Evolutionary conservation across 306 rosid species (phyloP).

Genomic region (Trifolium subterraneum): DNA sequence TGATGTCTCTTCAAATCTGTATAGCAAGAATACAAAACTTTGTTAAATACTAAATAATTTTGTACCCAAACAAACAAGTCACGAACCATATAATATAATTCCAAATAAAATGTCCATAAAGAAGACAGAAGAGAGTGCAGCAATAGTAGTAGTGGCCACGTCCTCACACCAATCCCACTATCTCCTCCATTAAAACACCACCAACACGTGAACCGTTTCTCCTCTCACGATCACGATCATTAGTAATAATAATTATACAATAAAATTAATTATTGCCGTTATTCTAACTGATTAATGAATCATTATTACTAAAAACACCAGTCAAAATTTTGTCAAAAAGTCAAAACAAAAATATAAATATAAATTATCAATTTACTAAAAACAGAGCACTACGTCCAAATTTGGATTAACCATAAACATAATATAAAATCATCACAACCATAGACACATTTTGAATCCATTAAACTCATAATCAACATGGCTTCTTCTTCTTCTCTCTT

Average conservation of each 20-base stretch:
- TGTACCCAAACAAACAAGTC: no score
- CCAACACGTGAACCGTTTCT: conserved; percentile 33
- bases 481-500: conserved; percentile 43
- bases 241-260: neutral
- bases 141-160: conserved; percentile 26
- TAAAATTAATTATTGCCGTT: neutral
- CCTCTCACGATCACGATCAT: neutral
- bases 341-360: no score
- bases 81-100: neutral
- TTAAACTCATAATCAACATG: conserved; percentile 37
- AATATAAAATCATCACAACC: conserved; percentile 18
- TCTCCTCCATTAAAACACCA: neutral
- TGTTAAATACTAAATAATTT: no score
- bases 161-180: neutral
- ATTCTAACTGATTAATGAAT: neutral
- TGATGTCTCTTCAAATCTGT: neutral
- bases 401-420: neutral
- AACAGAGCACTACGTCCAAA: conserved; percentile 11
- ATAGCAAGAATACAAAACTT: no score
- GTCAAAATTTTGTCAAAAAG: no score
- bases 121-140: neutral
- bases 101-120: neutral
- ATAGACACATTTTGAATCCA: neutral
- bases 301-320: no score
- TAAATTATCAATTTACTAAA: neutral